A percentile compares a stretch with the other conserved stretches of the same genome.
phyloP scores from a whole-genome alignment of 2,329 filamentous ascomycete genomes.

The Zasmidium cellare region DNA sequence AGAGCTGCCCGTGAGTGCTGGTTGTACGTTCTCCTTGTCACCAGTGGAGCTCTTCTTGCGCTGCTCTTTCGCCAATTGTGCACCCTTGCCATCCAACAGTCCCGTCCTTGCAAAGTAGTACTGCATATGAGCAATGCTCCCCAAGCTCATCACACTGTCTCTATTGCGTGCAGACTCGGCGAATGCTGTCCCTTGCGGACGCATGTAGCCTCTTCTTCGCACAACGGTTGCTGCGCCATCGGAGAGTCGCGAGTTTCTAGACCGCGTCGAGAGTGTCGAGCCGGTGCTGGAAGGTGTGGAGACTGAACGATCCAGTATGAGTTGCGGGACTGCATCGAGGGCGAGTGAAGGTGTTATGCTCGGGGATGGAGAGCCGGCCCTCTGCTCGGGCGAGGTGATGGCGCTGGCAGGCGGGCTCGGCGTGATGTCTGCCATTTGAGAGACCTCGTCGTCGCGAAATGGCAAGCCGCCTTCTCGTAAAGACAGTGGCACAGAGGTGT shows the following conservation, averaged over 20 bases:
- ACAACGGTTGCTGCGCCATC: slow-evolving; percentile 43
- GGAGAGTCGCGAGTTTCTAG: slow-evolving; percentile 53
- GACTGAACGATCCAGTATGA: slow-evolving; percentile 61
- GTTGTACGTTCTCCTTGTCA: slow-evolving; percentile 35
- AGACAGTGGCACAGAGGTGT: neutral
- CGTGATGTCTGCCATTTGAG: slow-evolving; percentile 20
- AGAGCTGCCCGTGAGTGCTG: slow-evolving; percentile 20
- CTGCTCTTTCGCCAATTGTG: slow-evolving; percentile 74
- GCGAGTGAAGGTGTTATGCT: slow-evolving; percentile 63
- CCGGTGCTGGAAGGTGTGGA: slow-evolving; percentile 58
- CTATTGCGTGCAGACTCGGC: slow-evolving; percentile 84
- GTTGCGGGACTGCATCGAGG: slow-evolving; percentile 57
- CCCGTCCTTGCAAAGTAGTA: slow-evolving; percentile 98
- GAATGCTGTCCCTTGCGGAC: slow-evolving; percentile 84
- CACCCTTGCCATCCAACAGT: slow-evolving; percentile 88
- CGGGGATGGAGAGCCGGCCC: slow-evolving; percentile 64
- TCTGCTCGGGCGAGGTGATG: slow-evolving; percentile 33
- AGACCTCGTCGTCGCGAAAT: neutral
- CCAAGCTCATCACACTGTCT: slow-evolving; percentile 93
- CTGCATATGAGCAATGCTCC: slow-evolving; percentile 94
- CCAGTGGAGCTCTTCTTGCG: slow-evolving; percentile 40
- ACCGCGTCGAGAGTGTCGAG: slow-evolving; percentile 46
- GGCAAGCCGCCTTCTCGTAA: neutral
- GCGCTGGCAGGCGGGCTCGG: slow-evolving; percentile 28
- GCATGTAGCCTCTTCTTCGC: slow-evolving; percentile 77